Base-by-base conservation (phyloP, 1,284 basidiomycete genomes). In the Ceratobasidium sp. region DNA sequence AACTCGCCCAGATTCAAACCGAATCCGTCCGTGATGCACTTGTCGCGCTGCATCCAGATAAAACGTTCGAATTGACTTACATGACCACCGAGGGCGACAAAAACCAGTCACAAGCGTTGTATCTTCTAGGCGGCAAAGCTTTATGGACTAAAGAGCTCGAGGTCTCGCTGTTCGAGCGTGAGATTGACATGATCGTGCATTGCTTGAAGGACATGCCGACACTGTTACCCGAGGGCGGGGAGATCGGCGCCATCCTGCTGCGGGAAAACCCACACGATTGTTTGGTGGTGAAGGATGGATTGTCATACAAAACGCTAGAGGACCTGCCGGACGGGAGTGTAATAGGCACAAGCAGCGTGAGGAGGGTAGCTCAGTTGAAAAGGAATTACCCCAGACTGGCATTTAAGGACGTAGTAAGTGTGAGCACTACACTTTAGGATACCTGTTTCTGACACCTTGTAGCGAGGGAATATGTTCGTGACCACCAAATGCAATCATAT, bases 81-180 rank as follows among this genome's bases (percentile, higher is more conserved):
- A 97, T 97, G 92, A 87, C 92, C 47, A 98, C 95, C 0, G 91
- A 90, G 8, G 97, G 97, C 9, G 98, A 99, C 84, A 92, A 93
- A 79, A 97, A 99, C 80, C 92, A 96, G 82, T 91, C 89, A 0
- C 90, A 93, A 77, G 91, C 93, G 5, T 85, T 94, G 19, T 93
- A 93, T 81, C 84, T 92, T 24, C 83, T 94, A n/a, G 93, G 76
- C 27, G 94, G 94, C 17, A 96, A 97, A 82, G 91, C 93, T 0
- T 85, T 99, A 19, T 99, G 97, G 97, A 98, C 97, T 36, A 93
- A 95, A 81, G 97, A 98, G 81, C 90, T 99, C 75, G 97, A 99
- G 82, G 92, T 93, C 24, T 91, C 93, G 29, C 86, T 99, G 69
- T 86, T 89, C 56, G 87, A 90, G 51, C 86, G 88, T 22, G 84